Percentiles rank a stretch among this genome's conserved stretches.
These are phyloP conservation scores for Jacaranda copaia DNA, from an alignment of 257 asterid species.

Conservation along the genomic window DNA sequence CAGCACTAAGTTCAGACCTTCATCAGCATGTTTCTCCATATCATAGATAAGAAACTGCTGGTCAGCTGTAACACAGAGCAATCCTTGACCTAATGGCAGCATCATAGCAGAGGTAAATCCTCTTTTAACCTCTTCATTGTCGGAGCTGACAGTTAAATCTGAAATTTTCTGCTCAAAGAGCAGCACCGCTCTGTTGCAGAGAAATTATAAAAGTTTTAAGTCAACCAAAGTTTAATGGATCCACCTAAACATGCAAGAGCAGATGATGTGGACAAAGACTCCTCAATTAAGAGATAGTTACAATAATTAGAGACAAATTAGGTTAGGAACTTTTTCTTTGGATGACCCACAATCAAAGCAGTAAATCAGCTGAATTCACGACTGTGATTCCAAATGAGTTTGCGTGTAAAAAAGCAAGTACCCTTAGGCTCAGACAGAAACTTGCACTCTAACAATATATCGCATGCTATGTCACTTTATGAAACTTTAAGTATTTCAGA, in stretches of 20 bases:
- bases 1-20: slow-evolving; percentile 58
- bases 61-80: slow-evolving; percentile 91
- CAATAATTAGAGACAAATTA: background rate
- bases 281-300: slow-evolving; percentile 6
- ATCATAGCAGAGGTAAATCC: slow-evolving; percentile 86
- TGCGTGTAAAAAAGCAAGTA: slow-evolving; percentile 12
- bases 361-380: slow-evolving; percentile 9
- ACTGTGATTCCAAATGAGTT: slow-evolving; percentile 1
- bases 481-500: background rate
- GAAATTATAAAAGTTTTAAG: slow-evolving; percentile 28
- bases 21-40: slow-evolving; percentile 55
- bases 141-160: slow-evolving; percentile 70
- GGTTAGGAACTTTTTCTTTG: background rate
- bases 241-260: slow-evolving; percentile 16
- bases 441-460: slow-evolving; percentile 6
- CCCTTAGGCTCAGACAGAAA: slow-evolving; percentile 1
- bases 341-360: slow-evolving; percentile 11
- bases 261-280: slow-evolving; percentile 10
- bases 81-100: slow-evolving; percentile 80
- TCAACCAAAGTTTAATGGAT: slow-evolving; percentile 16
- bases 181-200: slow-evolving; percentile 68
- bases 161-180: slow-evolving; percentile 91
- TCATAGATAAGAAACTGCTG: slow-evolving; percentile 92
- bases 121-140: slow-evolving; percentile 74
- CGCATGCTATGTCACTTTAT: background rate